Evolutionary conservation across 495 filamentous ascomycete species (phyloP).

Genomic region (Penicillium daleae): DNA sequence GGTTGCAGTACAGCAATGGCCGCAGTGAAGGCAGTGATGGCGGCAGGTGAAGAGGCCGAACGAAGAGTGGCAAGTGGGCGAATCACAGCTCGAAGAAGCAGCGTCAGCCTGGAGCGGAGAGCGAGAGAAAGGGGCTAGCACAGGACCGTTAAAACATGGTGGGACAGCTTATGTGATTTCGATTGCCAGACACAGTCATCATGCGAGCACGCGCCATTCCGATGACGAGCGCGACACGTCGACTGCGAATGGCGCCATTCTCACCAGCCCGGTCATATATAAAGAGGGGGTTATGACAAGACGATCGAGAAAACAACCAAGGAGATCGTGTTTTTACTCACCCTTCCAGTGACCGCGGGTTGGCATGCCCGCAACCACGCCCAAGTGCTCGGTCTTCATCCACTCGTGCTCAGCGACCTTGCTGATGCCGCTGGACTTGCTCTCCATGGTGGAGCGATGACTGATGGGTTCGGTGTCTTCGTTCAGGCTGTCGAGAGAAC

Average conservation of each 20-base stretch:
- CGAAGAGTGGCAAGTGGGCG: constrained; percentile 72
- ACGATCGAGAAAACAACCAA: background rate
- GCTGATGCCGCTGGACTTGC: constrained; percentile 52
- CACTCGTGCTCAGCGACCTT: constrained; percentile 63
- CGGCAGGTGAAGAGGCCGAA: constrained; percentile 84
- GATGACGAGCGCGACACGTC: constrained; percentile 34
- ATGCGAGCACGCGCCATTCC: constrained; percentile 27
- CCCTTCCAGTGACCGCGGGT: constrained; percentile 90
- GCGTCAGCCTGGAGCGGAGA: constrained; percentile 62
- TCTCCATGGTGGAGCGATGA: constrained; percentile 64
- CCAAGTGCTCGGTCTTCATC: constrained; percentile 63
- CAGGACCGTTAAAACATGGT: background rate
- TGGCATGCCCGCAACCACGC: constrained; percentile 74
- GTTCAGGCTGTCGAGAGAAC: constrained; percentile 65
- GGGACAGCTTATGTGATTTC: background rate
- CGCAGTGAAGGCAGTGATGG: constrained; percentile 90
- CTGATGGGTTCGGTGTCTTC: constrained; percentile 52
- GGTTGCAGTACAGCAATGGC: constrained; percentile 83
- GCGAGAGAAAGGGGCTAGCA: constrained; percentile 6
- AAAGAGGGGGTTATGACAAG: constrained; percentile 4
- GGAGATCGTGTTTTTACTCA: constrained; percentile 58
- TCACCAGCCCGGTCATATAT: constrained; percentile 2
- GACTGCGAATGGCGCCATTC: constrained; percentile 19
- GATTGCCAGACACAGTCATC: background rate
- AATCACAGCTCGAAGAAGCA: constrained; percentile 74